Percentiles rank a stretch among this genome's conserved stretches.
Evolutionary conservation across 495 filamentous ascomycete genomes (phyloP).

Genomic region (Xylaria grammica): DNA sequence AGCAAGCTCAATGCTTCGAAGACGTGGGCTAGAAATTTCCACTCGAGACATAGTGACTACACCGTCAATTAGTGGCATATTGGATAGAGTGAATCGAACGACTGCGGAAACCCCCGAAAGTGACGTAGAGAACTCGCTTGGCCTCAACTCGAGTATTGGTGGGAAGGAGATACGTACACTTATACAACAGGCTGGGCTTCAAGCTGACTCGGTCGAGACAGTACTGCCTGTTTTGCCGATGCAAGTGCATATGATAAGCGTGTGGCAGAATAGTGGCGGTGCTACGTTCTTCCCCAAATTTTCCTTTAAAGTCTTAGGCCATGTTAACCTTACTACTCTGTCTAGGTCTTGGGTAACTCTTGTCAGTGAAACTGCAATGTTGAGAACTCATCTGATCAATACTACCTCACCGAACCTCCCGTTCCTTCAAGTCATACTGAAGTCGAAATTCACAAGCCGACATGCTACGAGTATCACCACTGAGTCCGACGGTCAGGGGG

Average conservation of each 20-base stretch:
- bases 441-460: conserved; percentile 24
- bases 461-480: background rate
- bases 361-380: conserved; percentile 56
- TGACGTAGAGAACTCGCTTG: background rate
- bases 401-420: conserved; percentile 51
- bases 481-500: conserved; percentile 17
- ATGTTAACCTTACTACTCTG: conserved; percentile 43
- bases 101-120: background rate
- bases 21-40: conserved; percentile 59
- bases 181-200: conserved; percentile 37
- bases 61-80: conserved; percentile 65
- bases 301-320: conserved; percentile 49
- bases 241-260: conserved; percentile 72
- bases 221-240: conserved; percentile 70
- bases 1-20: conserved; percentile 66
- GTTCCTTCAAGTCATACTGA: conserved; percentile 59
- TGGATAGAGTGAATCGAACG: conserved; percentile 23
- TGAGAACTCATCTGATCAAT: conserved; percentile 66
- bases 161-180: conserved; percentile 38
- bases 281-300: conserved; percentile 69
- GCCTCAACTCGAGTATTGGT: conserved; percentile 32
- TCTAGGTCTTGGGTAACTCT: conserved; percentile 61
- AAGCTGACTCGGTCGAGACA: conserved; percentile 52
- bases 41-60: conserved; percentile 72
- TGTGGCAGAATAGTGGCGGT: conserved; percentile 68